Evolutionary conservation across 176 grass and related monocot genomes (phyloP).

Genomic region (Aegilops speltoides): DNA sequence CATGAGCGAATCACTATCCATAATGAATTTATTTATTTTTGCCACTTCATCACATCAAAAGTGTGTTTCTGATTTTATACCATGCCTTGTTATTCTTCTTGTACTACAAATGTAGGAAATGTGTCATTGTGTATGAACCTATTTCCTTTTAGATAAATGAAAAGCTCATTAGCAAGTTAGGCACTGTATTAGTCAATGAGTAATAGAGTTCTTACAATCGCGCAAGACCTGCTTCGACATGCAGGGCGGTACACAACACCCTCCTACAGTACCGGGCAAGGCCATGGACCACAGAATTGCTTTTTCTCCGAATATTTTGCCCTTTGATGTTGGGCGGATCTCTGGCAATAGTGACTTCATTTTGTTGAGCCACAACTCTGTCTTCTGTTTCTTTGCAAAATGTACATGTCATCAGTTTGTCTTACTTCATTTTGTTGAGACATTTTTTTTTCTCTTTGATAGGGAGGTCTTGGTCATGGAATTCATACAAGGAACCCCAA

Average conservation of each 20-base stretch:
- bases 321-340: neutral
- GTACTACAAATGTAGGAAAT: conserved; percentile 11
- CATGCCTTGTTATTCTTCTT: conserved; percentile 7
- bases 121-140: neutral
- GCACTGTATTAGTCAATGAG: neutral
- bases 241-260: neutral
- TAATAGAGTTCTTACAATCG: neutral
- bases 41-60: neutral
- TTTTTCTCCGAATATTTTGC: neutral
- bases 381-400: conserved; percentile 29
- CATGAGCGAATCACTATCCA: conserved; percentile 12
- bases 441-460: conserved; percentile 23
- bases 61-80: conserved; percentile 10
- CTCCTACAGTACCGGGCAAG: neutral
- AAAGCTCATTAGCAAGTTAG: neutral
- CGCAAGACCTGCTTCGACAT: neutral
- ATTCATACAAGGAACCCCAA: conserved; percentile 88
- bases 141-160: conserved; percentile 18
- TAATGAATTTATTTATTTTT: neutral
- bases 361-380: neutral
- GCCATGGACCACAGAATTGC: neutral
- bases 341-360: neutral
- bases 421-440: neutral
- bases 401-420: neutral
- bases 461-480: conserved; percentile 96